Conservation (phyloP, 2,329 filamentous ascomycete genomes). For the Colletotrichum sp. region DNA sequence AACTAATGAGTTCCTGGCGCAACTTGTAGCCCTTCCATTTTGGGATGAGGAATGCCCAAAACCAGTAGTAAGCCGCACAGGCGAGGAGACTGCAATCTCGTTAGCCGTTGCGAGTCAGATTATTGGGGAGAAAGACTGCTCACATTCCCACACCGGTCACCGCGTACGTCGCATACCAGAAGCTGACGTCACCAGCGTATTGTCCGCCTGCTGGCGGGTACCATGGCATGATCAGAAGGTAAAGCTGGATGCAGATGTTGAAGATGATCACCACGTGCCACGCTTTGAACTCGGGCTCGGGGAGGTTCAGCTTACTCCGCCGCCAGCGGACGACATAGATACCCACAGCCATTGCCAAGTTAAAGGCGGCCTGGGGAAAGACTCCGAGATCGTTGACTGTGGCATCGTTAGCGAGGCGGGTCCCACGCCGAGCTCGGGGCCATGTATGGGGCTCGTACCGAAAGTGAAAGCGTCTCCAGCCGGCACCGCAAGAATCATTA, state of each 20-base stretch:
- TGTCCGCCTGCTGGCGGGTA: slow-evolving; percentile 67
- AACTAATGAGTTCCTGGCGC: slow-evolving; percentile 51
- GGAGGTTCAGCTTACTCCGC: slow-evolving; percentile 55
- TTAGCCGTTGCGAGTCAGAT: not conserved
- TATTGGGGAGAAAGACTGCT: slow-evolving; percentile 23
- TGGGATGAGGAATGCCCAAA: slow-evolving; percentile 64
- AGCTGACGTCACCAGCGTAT: slow-evolving; percentile 69
- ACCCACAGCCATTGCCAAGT: slow-evolving; percentile 60
- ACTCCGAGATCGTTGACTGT: slow-evolving; percentile 43
- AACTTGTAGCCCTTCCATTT: slow-evolving; percentile 56
- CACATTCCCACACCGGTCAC: slow-evolving; percentile 70
- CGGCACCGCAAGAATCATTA: slow-evolving; percentile 66
- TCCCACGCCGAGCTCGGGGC: not conserved
- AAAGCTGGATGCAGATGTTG: slow-evolving; percentile 63
- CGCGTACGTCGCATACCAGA: slow-evolving; percentile 76
- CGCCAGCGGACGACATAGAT: slow-evolving; percentile 63
- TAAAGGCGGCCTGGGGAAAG: slow-evolving; percentile 65
- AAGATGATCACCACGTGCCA: slow-evolving; percentile 66
- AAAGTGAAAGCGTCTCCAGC: slow-evolving; percentile 71
- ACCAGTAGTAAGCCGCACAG: slow-evolving; percentile 62
- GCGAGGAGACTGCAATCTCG: slow-evolving; percentile 45
- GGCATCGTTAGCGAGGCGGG: not conserved
- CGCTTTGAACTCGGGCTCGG: slow-evolving; percentile 57
- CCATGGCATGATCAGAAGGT: slow-evolving; percentile 74
- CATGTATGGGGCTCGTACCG: slow-evolving; percentile 34